A percentile compares a stretch with the other conserved stretches of the same genome.
Conservation (phyloP, 805 yeast species). For the Zygotorulaspora chibaensis region DNA sequence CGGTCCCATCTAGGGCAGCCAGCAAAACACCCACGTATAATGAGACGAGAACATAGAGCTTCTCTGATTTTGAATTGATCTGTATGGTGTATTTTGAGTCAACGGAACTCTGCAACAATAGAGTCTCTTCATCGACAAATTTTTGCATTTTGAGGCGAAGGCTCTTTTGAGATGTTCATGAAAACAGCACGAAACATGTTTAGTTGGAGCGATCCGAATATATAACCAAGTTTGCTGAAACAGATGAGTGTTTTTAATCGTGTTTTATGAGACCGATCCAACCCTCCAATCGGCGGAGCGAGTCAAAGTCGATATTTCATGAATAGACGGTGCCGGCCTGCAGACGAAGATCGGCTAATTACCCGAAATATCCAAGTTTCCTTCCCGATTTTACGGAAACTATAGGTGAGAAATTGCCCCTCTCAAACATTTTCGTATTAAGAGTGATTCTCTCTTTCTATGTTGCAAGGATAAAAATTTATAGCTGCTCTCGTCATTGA, state of each 20-base stretch:
- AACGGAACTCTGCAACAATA: conserved; percentile 1
- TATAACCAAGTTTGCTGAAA: background rate
- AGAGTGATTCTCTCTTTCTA: too few relatives aligned
- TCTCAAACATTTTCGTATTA: too few relatives aligned
- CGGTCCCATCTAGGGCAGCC: conserved; percentile 12
- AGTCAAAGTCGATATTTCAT: background rate
- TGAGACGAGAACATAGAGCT: conserved; percentile 7
- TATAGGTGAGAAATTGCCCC: background rate
- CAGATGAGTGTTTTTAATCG: too few relatives aligned
- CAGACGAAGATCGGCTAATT: conserved; percentile 1
- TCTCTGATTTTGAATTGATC: conserved; percentile 8
- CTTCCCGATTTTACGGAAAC: background rate
- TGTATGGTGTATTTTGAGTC: conserved; percentile 4
- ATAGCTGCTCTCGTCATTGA: too few relatives aligned
- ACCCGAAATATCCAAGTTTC: conserved; percentile 2
- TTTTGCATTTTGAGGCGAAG: conserved; percentile 1
- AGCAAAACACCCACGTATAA: conserved; percentile 9
- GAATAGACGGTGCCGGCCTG: background rate
- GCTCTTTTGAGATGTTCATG: background rate
- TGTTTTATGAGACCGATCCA: too few relatives aligned
- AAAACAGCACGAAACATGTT: background rate
- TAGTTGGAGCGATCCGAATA: background rate
- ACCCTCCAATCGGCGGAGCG: background rate
- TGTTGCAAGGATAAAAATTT: too few relatives aligned
- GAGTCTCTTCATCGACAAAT: conserved; percentile 3